Percentiles rank a stretch among this genome's conserved stretches.
Evolutionary conservation across 2,329 filamentous ascomycete species (phyloP).

Genomic region (Thielaviopsis euricoi): DNA sequence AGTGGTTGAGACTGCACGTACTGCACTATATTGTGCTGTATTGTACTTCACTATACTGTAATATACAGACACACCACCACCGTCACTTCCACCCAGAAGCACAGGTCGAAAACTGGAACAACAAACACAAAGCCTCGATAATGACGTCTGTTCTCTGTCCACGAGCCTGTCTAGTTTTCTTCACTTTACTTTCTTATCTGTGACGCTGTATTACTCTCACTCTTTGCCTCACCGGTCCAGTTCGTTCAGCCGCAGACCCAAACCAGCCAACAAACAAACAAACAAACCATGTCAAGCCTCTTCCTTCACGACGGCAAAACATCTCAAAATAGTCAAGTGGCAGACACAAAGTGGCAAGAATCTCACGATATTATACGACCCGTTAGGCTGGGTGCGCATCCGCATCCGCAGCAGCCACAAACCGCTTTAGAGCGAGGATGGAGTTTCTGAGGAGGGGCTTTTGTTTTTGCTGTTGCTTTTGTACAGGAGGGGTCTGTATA

Average conservation of each 20-base stretch:
- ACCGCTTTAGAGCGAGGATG: no score
- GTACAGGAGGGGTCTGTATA: no score
- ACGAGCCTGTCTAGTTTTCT: no score
- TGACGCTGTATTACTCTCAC: no score
- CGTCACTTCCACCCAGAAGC: background rate
- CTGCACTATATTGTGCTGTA: background rate
- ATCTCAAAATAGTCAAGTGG: no score
- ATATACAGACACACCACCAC: background rate
- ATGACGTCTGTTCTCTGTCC: background rate
- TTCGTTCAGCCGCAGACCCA: background rate
- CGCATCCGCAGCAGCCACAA: background rate
- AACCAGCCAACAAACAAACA: no score
- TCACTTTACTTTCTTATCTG: no score
- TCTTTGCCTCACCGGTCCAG: background rate
- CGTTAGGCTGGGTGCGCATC: background rate
- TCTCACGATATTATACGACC: no score
- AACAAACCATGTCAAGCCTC: no score
- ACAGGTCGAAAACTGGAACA: background rate
- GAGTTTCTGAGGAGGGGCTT: no score
- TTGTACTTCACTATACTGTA: background rate
- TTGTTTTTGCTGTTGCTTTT: background rate
- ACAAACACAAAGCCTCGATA: background rate
- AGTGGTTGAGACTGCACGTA: background rate
- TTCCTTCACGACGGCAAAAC: background rate
- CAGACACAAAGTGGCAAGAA: background rate